phyloP scores from a whole-genome alignment of 371 early-diverging fungal species.

The Capniomyces stellatus region DNA sequence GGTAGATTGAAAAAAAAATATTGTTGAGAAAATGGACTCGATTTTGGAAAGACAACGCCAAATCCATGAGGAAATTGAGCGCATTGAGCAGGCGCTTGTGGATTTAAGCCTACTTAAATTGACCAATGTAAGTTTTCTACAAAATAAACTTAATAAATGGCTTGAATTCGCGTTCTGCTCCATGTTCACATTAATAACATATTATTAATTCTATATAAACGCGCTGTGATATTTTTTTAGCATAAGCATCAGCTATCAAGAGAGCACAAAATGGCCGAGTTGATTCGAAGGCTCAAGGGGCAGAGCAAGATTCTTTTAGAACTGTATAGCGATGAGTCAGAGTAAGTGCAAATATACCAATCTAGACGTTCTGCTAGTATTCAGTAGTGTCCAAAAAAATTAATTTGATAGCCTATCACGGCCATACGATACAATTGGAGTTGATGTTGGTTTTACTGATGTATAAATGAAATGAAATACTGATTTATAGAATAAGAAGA shows the following conservation, averaged over 20 bases:
- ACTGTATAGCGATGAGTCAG: constrained; percentile 56
- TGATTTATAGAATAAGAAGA: constrained; percentile 44
- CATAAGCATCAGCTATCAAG: constrained; percentile 66
- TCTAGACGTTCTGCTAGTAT: too few relatives aligned
- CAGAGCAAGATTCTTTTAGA: constrained; percentile 39
- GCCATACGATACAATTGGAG: too few relatives aligned
- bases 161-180: not conserved
- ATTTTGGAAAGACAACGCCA: constrained; percentile 54
- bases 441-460: too few relatives aligned
- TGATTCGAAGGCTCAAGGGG: constrained; percentile 48
- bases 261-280: constrained; percentile 58
- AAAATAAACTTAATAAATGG: not conserved
- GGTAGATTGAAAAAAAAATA: constrained; percentile 1
- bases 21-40: constrained; percentile 29
- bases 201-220: too few relatives aligned
- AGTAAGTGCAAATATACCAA: too few relatives aligned
- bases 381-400: too few relatives aligned
- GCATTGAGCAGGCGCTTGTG: constrained; percentile 73
- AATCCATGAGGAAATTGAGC: constrained; percentile 82
- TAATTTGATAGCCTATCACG: too few relatives aligned
- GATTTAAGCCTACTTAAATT: constrained; percentile 55
- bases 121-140: constrained; percentile 31
- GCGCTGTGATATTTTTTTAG: constrained; percentile 19
- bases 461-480: too few relatives aligned
- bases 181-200: too few relatives aligned